Evolutionary conservation across 441 rosid genomes (phyloP), one percentile per base, ranked within the genome.

Genomic region (Pelargonium myrrhifolium): DNA sequence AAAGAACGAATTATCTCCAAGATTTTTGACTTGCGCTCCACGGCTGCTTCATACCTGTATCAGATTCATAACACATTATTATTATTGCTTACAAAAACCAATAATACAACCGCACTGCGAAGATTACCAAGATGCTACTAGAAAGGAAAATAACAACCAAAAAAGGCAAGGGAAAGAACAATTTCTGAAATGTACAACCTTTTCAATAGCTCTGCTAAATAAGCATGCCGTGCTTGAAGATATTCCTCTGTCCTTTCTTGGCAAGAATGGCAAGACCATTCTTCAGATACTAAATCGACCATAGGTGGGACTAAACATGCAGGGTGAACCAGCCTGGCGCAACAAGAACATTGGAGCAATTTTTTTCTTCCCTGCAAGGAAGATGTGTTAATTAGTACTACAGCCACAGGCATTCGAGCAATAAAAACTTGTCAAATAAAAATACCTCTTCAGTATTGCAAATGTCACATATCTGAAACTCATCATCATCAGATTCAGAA

Each of bases 381-480:
- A 56, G 68, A 75, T 72, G 82, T 45, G 63, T 73, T 45, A 71
- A 39, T 37, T 24, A 66, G 68, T 6, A 65, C 64, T 53, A 71
- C 56, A 66, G 28, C 63, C 73, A 2, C 75, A 15, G 22, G 65
- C 37, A 66, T 64, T 66, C 62, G 71, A 71, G 74, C 61, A 68
- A 56, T 37, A 55, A 3, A 42, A 72, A 43, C 22, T 68, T 64
- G 72, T 65, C 64, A 67, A 66, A 71, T 80, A 14, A 74, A 47
- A 55, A 76, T 86, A 94, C 98, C 96, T 85, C 97, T 84, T 95
- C 99, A 70, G 75, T 71, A 71, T 81, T 95, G 86, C 98, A 95
- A 65, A 95, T 84, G 75, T 84, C 93, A 75, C 99, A 95, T 64
- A 95, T 92, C 84, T 92, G 99, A 86, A 92, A 95, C 85, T 95